Evolutionary conservation across 2,329 filamentous ascomycete genomes (phyloP), one percentile per base, ranked within the genome.

Genomic region (Aspergillus puulaauensis): DNA sequence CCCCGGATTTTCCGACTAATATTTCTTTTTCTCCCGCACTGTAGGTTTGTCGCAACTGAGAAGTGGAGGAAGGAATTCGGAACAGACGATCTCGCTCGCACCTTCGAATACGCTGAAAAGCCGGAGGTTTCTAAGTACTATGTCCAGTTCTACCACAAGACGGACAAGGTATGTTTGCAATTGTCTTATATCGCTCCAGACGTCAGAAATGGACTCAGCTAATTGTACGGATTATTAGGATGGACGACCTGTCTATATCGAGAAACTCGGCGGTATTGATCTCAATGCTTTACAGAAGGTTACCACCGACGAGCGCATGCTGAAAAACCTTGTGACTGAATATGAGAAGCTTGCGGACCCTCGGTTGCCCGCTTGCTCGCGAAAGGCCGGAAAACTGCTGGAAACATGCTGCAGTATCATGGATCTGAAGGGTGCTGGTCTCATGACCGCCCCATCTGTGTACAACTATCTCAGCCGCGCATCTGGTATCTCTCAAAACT

Each of bases 321-420:
- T 98, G 61, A 87, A 90, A 77, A 98, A 98, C 82, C 87, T 99
- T 44, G 93, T 96, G 49, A 89, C 93, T 75, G 95, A 99, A 81
- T 99, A 99, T 81, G 95, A 99, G 82, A 96, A 93, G 77, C 84
- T 98, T 66, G 85, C 91, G 66, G 93, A 98, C 77, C 93, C 93
- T 14, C 90, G 95, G 66, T 85, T 99, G 56, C 95, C 95, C 52
- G 93, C 95, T 66, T 97, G 92, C 84, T 96, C 92, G 56, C 92
- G 93, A 77, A 96, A 96, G 80, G 82, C 88, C 23, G 91, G 90
- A 69, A 86, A 89, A 71, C 87, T 99, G 57, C 88, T 97, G 70
- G 95, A 99, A 82, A 99, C 95, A 23, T 97, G 91, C 82, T 98
- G 95, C 87, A 93, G 90, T 64, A 92, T 99, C 79, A 95, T 98